Evolutionary conservation across 176 grass and related monocot species (phyloP), one percentile per base, ranked within the genome.

Genomic region (Bonia amplexicaulis): DNA sequence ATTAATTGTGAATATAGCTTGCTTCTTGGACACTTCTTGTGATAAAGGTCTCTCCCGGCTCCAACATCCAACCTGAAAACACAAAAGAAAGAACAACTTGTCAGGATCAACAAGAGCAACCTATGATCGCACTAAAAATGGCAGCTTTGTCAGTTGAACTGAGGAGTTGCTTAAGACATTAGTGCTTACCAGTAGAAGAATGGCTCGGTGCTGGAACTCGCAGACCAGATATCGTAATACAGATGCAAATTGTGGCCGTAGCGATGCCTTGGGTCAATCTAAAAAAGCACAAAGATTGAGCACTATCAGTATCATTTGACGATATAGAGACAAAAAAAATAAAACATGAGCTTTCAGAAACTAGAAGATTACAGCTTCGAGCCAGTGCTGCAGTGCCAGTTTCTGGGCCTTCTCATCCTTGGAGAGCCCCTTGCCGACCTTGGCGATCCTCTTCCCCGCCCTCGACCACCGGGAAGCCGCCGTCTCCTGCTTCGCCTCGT

Each of bases 181-280:
- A 77, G 2, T 70, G 74, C 45, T 74, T 87, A 97, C 96, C 97
- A 99, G 88, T 92, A 96, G 85, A 99, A 99, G 87, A 99, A 99
- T 49, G 97, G 93, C 71, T 96, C 85, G 0, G 86, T 86, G 91
- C 93, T 99, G 13, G 94, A 92, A n/a, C 92, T 96, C 4, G 54
- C 89, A 19, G 88, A 99, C 97, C 93, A 99, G 74, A 94, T 69
- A 78, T 94, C 92, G 74, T 99, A 99, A 45, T 99, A 99, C 15
- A 99, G 82, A 61, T 99, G 97, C 51, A 99, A 82, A 52, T 94
- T 99, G 86, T 99, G 97, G 26, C 97, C 93, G 69, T 99, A 99
- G 57, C 97, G 91, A 86, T 99, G 97, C 58, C 97, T 92, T 27
- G 97, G 93, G 84, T 99, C 97, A 71, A 96, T 99, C 96, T 98